phyloP scores from a whole-genome alignment of 371 early-diverging fungal species.

The Apophysomyces trapeziformis region DNA sequence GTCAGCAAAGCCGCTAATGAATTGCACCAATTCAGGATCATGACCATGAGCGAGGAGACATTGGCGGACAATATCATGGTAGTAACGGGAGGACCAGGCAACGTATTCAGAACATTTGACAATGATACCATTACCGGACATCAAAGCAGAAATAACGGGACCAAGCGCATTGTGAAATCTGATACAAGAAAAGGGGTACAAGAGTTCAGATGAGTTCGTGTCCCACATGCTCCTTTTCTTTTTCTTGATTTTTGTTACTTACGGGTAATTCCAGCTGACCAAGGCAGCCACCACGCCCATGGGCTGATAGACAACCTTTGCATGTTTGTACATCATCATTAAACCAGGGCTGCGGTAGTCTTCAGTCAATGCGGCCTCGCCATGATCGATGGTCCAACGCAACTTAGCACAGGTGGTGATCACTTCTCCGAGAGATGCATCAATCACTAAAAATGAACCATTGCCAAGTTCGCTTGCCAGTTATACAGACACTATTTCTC shows the following conservation, averaged over 20 bases:
- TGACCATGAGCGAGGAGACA: constrained; percentile 75
- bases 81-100: constrained; percentile 79
- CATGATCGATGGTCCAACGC: constrained; percentile 82
- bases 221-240: too few relatives aligned
- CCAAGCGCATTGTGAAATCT: constrained; percentile 83
- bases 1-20: constrained; percentile 82
- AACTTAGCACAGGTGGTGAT: constrained; percentile 82
- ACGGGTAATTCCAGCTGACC: constrained; percentile 87
- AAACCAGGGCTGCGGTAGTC: constrained; percentile 74
- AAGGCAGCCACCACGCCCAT: constrained; percentile 80
- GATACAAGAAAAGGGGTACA: not conserved
- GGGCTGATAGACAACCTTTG: constrained; percentile 81
- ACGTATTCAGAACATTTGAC: constrained; percentile 87
- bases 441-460: constrained; percentile 60
- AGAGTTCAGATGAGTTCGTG: not conserved
- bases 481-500: not conserved
- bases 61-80: constrained; percentile 63
- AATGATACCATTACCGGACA: constrained; percentile 85
- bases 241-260: constrained; percentile 15
- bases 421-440: constrained; percentile 86
- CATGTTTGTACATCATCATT: constrained; percentile 78
- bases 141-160: constrained; percentile 82
- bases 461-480: not conserved
- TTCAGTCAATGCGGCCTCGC: constrained; percentile 70
- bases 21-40: constrained; percentile 77